Conservation (phyloP, 805 yeast species). For the Naumovozyma baii region DNA sequence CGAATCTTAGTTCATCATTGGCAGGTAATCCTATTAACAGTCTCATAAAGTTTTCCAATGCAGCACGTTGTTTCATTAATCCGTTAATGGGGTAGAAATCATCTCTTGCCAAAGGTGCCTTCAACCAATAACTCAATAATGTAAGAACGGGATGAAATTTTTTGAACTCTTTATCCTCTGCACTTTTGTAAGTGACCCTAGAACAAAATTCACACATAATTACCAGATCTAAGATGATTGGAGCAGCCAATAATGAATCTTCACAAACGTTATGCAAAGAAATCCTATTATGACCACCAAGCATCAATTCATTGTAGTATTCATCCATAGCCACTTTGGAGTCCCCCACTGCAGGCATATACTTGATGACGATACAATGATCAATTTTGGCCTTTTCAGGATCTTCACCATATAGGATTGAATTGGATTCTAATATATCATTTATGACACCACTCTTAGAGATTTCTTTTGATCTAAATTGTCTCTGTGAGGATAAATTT, state of each 20-base stretch:
- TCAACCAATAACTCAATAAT: constrained; percentile 87
- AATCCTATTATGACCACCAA: constrained; percentile 94
- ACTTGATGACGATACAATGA: constrained; percentile 92
- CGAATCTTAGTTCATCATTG: constrained; percentile 84
- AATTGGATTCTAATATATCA: constrained; percentile 83
- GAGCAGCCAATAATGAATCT: constrained; percentile 90
- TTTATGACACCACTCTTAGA: constrained; percentile 89
- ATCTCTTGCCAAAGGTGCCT: constrained; percentile 89
- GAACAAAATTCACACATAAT: constrained; percentile 85
- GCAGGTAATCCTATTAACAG: constrained; percentile 85
- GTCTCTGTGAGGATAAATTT: constrained; percentile 83
- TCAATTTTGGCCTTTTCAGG: constrained; percentile 78
- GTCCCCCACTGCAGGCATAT: constrained; percentile 90
- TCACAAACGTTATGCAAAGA: constrained; percentile 94
- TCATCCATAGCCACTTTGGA: constrained; percentile 98
- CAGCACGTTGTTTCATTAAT: constrained; percentile 87
- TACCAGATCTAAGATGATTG: constrained; percentile 83
- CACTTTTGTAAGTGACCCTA: constrained; percentile 69
- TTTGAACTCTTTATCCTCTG: constrained; percentile 40
- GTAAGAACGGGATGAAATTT: constrained; percentile 77
- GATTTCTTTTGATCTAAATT: constrained; percentile 91
- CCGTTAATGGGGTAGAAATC: constrained; percentile 89
- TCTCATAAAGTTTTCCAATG: constrained; percentile 83
- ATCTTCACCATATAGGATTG: constrained; percentile 47
- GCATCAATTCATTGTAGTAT: constrained; percentile 91